Percentiles rank a stretch among this genome's conserved stretches.
Evolutionary conservation across 2,329 filamentous ascomycete genomes (phyloP).

Genomic region (Aspergillus sp.): DNA sequence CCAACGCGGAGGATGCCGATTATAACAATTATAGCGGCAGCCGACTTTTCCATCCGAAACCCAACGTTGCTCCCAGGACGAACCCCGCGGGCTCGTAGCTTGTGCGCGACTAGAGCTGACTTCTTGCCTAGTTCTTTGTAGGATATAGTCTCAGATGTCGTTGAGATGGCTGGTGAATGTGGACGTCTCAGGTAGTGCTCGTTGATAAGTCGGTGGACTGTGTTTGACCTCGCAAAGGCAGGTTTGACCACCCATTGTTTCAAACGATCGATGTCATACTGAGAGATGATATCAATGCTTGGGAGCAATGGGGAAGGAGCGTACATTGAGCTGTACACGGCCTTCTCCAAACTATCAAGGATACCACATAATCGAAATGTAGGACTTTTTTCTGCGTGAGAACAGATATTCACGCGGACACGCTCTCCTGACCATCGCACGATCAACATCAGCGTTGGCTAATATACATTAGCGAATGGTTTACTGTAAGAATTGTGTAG

Average conservation of each 20-base stretch:
- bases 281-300: background rate
- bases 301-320: background rate
- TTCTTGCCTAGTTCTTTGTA: background rate
- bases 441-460: background rate
- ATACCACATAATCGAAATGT: background rate
- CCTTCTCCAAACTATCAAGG: background rate
- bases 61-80: background rate
- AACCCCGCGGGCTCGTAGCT: background rate
- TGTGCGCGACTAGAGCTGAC: background rate
- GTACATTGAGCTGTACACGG: background rate
- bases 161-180: background rate
- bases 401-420: background rate
- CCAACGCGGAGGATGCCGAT: background rate
- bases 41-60: background rate
- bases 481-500: background rate
- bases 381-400: background rate
- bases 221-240: background rate
- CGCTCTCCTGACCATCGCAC: background rate
- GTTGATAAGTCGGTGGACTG: background rate
- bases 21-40: background rate
- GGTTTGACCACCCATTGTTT: background rate
- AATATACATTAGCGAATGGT: background rate
- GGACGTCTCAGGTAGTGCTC: background rate
- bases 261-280: background rate
- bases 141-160: background rate